Percentiles rank a stretch among this genome's conserved stretches.
Evolutionary conservation across 2,329 filamentous ascomycete genomes (phyloP).

Genomic region (Colletotrichum spinosum): DNA sequence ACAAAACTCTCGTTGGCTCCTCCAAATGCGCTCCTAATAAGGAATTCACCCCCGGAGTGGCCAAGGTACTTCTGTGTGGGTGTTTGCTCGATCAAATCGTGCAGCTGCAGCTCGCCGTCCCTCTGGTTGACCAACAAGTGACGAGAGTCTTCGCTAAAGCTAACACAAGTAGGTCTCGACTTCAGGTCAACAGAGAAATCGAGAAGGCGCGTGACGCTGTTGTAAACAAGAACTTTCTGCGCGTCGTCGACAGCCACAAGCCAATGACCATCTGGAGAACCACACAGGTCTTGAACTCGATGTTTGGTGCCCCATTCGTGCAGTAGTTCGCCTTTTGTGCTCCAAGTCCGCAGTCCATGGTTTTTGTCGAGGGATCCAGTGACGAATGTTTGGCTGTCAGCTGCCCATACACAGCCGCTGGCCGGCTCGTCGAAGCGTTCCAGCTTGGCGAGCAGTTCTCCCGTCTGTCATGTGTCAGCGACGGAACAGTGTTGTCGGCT

Average conservation of each 20-base stretch:
- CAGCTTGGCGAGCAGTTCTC: slow-evolving; percentile 71
- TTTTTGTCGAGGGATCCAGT: slow-evolving; percentile 80
- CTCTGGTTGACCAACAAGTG: slow-evolving; percentile 86
- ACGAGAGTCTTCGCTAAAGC: slow-evolving; percentile 83
- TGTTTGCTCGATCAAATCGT: slow-evolving; percentile 80
- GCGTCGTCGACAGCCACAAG: slow-evolving; percentile 82
- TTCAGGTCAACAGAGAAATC: slow-evolving; percentile 79
- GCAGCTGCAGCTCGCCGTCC: slow-evolving; percentile 80
- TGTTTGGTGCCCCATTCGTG: slow-evolving; percentile 77
- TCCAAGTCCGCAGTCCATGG: slow-evolving; percentile 78
- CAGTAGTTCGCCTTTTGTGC: slow-evolving; percentile 69
- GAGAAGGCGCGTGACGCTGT: slow-evolving; percentile 79
- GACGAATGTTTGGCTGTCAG: slow-evolving; percentile 81
- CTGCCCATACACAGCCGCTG: slow-evolving; percentile 89
- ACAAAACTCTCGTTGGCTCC: slow-evolving; percentile 94
- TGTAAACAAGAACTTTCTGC: slow-evolving; percentile 82
- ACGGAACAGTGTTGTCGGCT: neutral
- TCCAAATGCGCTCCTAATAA: slow-evolving; percentile 87
- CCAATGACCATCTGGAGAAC: slow-evolving; percentile 82
- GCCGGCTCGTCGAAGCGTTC: slow-evolving; percentile 84
- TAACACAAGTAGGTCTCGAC: slow-evolving; percentile 80
- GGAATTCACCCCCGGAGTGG: slow-evolving; percentile 78
- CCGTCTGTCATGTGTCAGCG: slow-evolving; percentile 60
- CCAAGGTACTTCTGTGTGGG: slow-evolving; percentile 81
- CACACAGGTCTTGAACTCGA: slow-evolving; percentile 85